phyloP scores from a whole-genome alignment of 2,329 filamentous ascomycete genomes.

The Myriosclerotinia duriaeana region DNA sequence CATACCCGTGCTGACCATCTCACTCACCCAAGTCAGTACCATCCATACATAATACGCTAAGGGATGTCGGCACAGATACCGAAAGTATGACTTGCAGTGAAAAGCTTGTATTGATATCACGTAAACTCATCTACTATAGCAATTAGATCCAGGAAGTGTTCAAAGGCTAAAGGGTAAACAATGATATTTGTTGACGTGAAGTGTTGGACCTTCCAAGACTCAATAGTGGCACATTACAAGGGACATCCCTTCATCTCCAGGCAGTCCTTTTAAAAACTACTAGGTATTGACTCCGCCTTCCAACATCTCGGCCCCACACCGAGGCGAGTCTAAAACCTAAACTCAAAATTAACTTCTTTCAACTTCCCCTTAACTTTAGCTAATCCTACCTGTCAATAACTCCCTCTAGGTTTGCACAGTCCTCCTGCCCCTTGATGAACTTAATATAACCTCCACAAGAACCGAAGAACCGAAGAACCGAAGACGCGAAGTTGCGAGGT shows the following conservation, averaged over 20 bases:
- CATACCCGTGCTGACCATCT: background rate
- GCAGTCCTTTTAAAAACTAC: too few species aligned
- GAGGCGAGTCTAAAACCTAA: background rate
- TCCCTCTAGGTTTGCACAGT: background rate
- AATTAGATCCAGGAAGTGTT: background rate
- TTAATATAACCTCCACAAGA: background rate
- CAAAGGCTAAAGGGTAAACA: background rate
- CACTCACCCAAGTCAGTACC: background rate
- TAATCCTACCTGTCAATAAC: background rate
- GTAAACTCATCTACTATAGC: background rate
- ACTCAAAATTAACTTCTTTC: background rate
- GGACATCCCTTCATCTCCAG: background rate
- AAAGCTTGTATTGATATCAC: background rate
- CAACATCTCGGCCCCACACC: background rate
- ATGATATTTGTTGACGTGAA: background rate
- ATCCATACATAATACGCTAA: background rate
- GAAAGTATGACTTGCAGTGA: background rate
- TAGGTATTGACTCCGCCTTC: background rate
- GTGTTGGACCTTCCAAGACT: background rate
- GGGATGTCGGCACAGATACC: background rate
- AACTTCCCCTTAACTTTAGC: background rate
- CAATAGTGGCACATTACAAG: background rate
- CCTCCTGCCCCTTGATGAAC: background rate
- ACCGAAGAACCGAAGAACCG: background rate
- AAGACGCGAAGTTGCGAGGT: background rate